phyloP scores from a whole-genome alignment of 1,284 basidiomycete species.

The Flammula alnicola region DNA sequence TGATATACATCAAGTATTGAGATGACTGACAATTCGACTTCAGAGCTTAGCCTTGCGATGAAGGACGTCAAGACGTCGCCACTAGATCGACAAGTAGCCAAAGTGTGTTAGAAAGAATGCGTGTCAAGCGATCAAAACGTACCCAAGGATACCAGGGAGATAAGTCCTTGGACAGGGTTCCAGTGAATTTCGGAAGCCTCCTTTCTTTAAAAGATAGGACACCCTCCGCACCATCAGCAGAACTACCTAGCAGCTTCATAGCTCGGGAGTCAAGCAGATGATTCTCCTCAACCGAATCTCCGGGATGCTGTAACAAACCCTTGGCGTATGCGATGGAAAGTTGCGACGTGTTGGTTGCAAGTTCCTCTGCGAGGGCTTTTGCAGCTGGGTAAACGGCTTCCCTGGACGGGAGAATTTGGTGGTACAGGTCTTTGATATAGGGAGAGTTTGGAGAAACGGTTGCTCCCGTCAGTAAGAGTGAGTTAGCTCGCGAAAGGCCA shows the following conservation, averaged over 20 bases:
- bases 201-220: constrained; percentile 53
- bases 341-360: constrained; percentile 55
- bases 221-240: constrained; percentile 52
- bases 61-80: constrained; percentile 41
- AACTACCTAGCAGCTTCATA: constrained; percentile 43
- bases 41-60: constrained; percentile 44
- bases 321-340: constrained; percentile 55
- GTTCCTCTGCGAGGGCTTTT: constrained; percentile 53
- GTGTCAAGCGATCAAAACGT: constrained; percentile 20
- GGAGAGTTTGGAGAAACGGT: constrained; percentile 50
- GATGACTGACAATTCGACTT: no score
- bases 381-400: constrained; percentile 57
- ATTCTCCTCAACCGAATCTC: constrained; percentile 54
- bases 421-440: constrained; percentile 48
- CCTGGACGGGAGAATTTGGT: constrained; percentile 49
- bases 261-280: constrained; percentile 57
- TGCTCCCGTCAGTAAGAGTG: constrained; percentile 54
- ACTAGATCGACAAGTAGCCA: constrained; percentile 33
- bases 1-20: no score
- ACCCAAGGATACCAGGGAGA: constrained; percentile 58
- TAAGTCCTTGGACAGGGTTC: constrained; percentile 44
- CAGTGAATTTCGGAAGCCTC: constrained; percentile 47
- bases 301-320: constrained; percentile 53
- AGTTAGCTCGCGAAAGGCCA: constrained; percentile 53
- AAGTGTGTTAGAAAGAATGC: not conserved